phyloP scores from a whole-genome alignment of 1,284 basidiomycete species.

The Irpex sp. region DNA sequence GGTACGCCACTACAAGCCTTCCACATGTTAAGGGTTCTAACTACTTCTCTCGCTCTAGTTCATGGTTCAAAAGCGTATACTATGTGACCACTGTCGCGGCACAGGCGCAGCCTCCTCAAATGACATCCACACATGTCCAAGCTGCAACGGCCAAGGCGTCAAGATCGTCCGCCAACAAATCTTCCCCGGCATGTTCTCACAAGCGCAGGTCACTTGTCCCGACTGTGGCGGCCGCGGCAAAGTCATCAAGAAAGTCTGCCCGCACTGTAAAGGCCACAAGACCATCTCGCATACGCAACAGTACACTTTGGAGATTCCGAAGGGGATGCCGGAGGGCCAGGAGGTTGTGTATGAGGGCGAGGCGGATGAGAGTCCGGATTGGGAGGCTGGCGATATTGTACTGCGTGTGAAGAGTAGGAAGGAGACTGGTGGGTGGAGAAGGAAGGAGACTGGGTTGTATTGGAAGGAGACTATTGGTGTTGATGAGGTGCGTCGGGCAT shows the following conservation, averaged over 20 bases:
- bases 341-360: constrained; percentile 91
- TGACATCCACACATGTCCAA: constrained; percentile 78
- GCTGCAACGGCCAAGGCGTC: constrained; percentile 82
- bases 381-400: constrained; percentile 87
- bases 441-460: constrained; percentile 85
- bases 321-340: constrained; percentile 87
- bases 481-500: constrained; percentile 64
- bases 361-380: constrained; percentile 89
- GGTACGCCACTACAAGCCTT: constrained; percentile 36
- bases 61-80: constrained; percentile 80
- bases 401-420: constrained; percentile 74
- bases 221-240: constrained; percentile 82
- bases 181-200: constrained; percentile 90
- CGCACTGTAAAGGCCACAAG: constrained; percentile 79
- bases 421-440: constrained; percentile 72
- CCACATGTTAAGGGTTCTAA: neutral
- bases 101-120: constrained; percentile 83
- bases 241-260: constrained; percentile 70
- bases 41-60: constrained; percentile 46
- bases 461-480: constrained; percentile 87
- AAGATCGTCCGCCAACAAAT: constrained; percentile 87
- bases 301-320: constrained; percentile 76
- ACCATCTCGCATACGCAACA: constrained; percentile 80
- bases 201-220: constrained; percentile 73
- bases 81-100: constrained; percentile 92